These are phyloP conservation scores for Gyromitra esculenta DNA, from an alignment of 2,329 filamentous ascomycete genomes.

Conservation along the genomic window DNA sequence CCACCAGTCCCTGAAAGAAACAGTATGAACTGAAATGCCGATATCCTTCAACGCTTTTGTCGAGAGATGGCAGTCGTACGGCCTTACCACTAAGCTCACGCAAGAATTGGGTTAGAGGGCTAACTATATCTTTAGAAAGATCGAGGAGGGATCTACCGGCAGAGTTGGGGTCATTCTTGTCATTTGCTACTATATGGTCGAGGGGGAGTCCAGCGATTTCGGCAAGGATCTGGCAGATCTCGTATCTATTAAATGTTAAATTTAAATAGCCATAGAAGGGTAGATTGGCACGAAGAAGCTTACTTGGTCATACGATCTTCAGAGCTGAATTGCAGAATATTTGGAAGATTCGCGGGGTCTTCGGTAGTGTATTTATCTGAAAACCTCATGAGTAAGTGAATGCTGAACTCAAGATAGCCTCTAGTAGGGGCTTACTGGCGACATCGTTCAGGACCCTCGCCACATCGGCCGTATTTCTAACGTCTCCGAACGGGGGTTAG, in stretches of 20 bases:
- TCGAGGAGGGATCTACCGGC: constrained; percentile 58
- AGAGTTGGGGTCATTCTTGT: constrained; percentile 76
- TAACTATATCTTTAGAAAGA: background rate
- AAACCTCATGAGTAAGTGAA: background rate
- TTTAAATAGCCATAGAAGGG: constrained; percentile 1
- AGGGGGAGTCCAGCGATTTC: constrained; percentile 80
- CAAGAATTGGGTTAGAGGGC: constrained; percentile 30
- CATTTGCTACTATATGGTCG: constrained; percentile 73
- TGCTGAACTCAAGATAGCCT: background rate
- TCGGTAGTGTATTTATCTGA: constrained; percentile 58
- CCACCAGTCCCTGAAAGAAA: constrained; percentile 86
- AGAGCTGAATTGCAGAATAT: constrained; percentile 82
- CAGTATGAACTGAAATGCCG: constrained; percentile 77
- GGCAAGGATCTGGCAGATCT: constrained; percentile 81
- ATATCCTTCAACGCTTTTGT: constrained; percentile 77
- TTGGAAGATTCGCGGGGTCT: constrained; percentile 69
- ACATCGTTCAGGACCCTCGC: constrained; percentile 69
- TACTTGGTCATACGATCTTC: constrained; percentile 91
- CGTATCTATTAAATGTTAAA: constrained; percentile 58
- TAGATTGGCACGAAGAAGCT: constrained; percentile 30
- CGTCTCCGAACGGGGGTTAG: constrained; percentile 24
- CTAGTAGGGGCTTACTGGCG: constrained; percentile 43
- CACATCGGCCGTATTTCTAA: constrained; percentile 83
- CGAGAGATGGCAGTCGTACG: constrained; percentile 88
- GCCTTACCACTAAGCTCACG: constrained; percentile 71